phyloP scores from a whole-genome alignment of 345 rosid genomes.

The Sonneratia alba region DNA sequence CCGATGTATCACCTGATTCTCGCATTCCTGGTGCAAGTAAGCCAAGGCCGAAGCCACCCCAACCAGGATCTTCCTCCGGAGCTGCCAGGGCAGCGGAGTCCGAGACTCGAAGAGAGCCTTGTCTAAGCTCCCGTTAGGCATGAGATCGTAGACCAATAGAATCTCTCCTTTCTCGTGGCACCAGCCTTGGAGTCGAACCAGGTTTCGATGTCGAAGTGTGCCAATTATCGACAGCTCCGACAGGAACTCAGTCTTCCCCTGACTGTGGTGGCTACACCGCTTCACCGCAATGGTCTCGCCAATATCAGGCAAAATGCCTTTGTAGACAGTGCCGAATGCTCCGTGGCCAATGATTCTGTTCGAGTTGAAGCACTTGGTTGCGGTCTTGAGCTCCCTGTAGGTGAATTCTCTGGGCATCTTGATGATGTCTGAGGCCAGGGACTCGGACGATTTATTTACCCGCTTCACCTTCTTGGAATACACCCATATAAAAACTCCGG shows the following conservation, averaged over 20 bases:
- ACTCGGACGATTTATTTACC: constrained; percentile 37
- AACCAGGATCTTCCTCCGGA: constrained; percentile 55
- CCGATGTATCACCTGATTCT: constrained; percentile 89
- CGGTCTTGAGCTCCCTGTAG: constrained; percentile 76
- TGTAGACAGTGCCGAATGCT: constrained; percentile 89
- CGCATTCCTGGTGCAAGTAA: constrained; percentile 95
- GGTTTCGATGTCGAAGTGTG: constrained; percentile 80
- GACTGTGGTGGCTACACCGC: constrained; percentile 76
- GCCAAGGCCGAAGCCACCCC: constrained; percentile 94
- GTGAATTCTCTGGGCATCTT: constrained; percentile 86
- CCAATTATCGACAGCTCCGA: constrained; percentile 85
- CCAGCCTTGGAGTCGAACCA: constrained; percentile 87
- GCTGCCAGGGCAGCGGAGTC: constrained; percentile 59
- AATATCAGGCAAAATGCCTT: constrained; percentile 53
- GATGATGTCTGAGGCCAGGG: constrained; percentile 65
- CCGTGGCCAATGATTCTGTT: constrained; percentile 83
- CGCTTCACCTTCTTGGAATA: constrained; percentile 51
- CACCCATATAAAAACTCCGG: constrained; percentile 68
- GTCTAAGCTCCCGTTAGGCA: constrained; percentile 94
- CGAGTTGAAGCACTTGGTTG: constrained; percentile 65
- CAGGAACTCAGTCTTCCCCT: constrained; percentile 79
- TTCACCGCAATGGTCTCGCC: constrained; percentile 86
- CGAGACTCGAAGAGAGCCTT: constrained; percentile 81
- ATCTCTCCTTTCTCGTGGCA: constrained; percentile 93
- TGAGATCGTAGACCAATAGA: constrained; percentile 70